Evolutionary conservation across 2,329 filamentous ascomycete species (phyloP).

Genomic region (Hypoxylon sp.): DNA sequence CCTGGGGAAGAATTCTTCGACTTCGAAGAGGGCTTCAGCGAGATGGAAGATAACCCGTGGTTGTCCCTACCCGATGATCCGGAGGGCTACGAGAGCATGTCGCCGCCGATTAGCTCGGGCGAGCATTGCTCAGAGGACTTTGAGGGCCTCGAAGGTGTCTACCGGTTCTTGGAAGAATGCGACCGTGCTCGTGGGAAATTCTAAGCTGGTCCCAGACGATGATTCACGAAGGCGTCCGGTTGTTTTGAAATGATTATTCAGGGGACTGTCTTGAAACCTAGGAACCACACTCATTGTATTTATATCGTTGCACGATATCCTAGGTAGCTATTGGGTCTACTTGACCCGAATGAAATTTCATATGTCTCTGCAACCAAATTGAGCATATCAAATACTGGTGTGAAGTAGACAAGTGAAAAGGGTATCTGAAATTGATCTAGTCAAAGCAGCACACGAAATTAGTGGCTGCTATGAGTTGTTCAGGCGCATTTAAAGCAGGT

Average conservation of each 20-base stretch:
- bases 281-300: conserved; percentile 44
- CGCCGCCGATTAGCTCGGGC: conserved; percentile 62
- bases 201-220: conserved; percentile 28
- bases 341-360: conserved; percentile 26
- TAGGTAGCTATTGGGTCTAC: conserved; percentile 22
- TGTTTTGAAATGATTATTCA: conserved; percentile 9
- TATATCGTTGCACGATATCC: conserved; percentile 26
- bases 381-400: background rate
- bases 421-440: conserved; percentile 38
- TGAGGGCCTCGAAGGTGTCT: conserved; percentile 71
- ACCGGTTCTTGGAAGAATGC: conserved; percentile 72
- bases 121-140: conserved; percentile 65
- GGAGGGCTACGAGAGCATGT: conserved; percentile 66
- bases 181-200: conserved; percentile 58
- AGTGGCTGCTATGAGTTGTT: conserved; percentile 2
- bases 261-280: conserved; percentile 22
- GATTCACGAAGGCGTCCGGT: conserved; percentile 28
- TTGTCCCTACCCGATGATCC: conserved; percentile 60
- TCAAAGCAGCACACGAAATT: background rate
- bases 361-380: conserved; percentile 33
- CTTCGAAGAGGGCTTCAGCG: conserved; percentile 57
- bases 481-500: background rate
- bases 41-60: conserved; percentile 65
- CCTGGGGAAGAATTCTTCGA: conserved; percentile 54
- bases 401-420: conserved; percentile 16